phyloP scores from a whole-genome alignment of 2,329 filamentous ascomycete genomes.

The Venturia oleaginea region DNA sequence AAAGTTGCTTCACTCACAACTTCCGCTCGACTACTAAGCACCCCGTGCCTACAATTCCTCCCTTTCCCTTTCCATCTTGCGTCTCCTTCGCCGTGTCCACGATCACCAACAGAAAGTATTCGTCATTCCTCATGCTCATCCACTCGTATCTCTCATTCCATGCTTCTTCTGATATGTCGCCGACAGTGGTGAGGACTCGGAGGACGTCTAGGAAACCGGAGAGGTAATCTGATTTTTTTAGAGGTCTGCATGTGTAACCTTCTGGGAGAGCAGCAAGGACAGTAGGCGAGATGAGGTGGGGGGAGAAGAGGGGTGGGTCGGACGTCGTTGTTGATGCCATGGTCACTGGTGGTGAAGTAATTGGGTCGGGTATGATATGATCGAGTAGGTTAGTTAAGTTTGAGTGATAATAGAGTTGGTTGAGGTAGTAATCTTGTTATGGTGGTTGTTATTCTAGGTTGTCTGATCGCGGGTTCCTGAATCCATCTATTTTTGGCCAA shows the following conservation, averaged over 20 bases:
- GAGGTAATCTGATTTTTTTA: slow-evolving; percentile 68
- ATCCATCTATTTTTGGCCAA: too few species aligned
- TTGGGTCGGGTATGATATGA: neutral
- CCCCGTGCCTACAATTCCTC: slow-evolving; percentile 73
- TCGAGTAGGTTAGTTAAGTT: neutral
- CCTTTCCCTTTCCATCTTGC: slow-evolving; percentile 18
- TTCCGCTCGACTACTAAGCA: slow-evolving; percentile 88
- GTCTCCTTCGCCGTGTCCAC: slow-evolving; percentile 52
- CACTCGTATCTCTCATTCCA: slow-evolving; percentile 77
- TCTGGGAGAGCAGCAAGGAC: slow-evolving; percentile 65
- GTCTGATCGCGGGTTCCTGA: too few species aligned
- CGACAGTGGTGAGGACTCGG: slow-evolving; percentile 84
- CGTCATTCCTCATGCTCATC: slow-evolving; percentile 63
- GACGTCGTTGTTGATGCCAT: slow-evolving; percentile 1
- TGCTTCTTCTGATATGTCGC: slow-evolving; percentile 65
- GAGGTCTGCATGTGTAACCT: slow-evolving; percentile 73
- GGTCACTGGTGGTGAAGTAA: neutral
- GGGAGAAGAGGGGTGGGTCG: slow-evolving; percentile 58
- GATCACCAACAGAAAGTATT: slow-evolving; percentile 82
- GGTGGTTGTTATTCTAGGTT: too few species aligned
- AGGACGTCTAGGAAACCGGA: slow-evolving; percentile 85
- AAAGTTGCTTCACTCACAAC: slow-evolving; percentile 53
- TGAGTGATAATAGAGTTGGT: neutral
- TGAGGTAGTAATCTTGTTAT: neutral
- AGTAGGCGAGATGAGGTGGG: slow-evolving; percentile 65